Percentiles rank a stretch among this genome's conserved stretches.
Conservation (phyloP, 2,329 filamentous ascomycete species). For the Pseudocercospora musae region DNA sequence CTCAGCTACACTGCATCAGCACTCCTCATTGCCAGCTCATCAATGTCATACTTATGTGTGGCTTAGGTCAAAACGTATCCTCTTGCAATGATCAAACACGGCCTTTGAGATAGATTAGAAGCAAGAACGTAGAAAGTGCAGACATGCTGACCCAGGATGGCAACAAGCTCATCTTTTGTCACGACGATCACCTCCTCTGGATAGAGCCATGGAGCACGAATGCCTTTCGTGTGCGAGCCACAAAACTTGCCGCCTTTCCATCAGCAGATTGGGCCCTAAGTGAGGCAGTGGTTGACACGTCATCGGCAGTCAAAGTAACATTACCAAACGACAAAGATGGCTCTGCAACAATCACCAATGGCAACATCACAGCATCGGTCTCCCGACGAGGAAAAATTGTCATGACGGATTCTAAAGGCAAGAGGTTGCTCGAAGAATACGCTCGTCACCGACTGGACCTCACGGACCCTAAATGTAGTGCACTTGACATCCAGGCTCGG, state of each 20-base stretch:
- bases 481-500: conserved; percentile 55
- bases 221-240: conserved; percentile 49
- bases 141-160: conserved; percentile 44
- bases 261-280: conserved; percentile 43
- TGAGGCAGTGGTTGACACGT: conserved; percentile 8
- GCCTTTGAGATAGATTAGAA: not conserved
- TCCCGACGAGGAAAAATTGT: conserved; percentile 51
- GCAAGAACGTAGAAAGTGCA: not conserved
- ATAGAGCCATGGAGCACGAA: conserved; percentile 51
- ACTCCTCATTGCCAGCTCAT: not conserved
- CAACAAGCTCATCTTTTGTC: conserved; percentile 59
- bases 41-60: not conserved
- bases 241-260: conserved; percentile 40
- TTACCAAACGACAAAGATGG: conserved; percentile 8
- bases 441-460: conserved; percentile 50
- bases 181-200: conserved; percentile 49
- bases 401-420: conserved; percentile 44
- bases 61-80: not conserved
- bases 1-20: not conserved
- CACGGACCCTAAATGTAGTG: conserved; percentile 57
- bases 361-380: conserved; percentile 48
- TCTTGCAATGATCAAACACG: not conserved
- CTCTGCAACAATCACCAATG: conserved; percentile 46
- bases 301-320: conserved; percentile 14
- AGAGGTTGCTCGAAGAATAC: conserved; percentile 53